Evolutionary conservation across 805 yeast species (phyloP), one percentile per base, ranked within the genome.

Genomic region (Lachancea meyersii): DNA sequence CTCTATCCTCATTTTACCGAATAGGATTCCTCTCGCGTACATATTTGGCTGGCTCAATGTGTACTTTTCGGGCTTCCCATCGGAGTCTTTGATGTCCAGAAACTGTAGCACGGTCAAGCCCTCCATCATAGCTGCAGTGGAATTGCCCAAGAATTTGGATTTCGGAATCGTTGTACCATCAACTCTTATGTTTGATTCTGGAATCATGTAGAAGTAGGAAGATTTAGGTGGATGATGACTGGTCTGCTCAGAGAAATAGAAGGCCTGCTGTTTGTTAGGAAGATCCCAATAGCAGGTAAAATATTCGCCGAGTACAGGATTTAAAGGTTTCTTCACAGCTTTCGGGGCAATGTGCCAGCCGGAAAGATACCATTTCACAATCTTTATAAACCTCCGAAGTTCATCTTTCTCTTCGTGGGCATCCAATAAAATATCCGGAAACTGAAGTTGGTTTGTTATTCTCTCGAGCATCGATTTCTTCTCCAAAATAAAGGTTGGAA

Each of bases 151-250:
- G 55, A 93, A 93, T 55, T 78, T 77, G 1, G 97, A 88, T 57
- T 77, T 81, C 18, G 98, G 98, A 34, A 87, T 72, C 16, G 88
- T 79, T 11, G 83, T 74, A 23, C 98, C 98, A 57, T 93, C 98
- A 18, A 82, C 87, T 48, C 93, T 76, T 45, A 93, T 85, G 51
- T 77, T 77, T 45, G 76, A 75, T 44, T 79, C 83, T 0, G 98
- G 98, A 28, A 86, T 75, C 64, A 82, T 70, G 61, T 86, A 93
- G 59, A 88, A 93, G 64, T 91, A 93, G 0, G 95, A 82, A 0
- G 96, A 86, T 60, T 93, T 84, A 11, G 98, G 98, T n/a, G 98
- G 97, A 61, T 93, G 98, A 58, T 93, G 98, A 24, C 95, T 85
- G 0, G 97, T 89, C 63, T 93, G 98, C 63, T 93, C 98, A 1